These are phyloP conservation scores for Neofusicoccum cordaticola DNA, from an alignment of 2,329 filamentous ascomycete genomes.

Conservation along the genomic window DNA sequence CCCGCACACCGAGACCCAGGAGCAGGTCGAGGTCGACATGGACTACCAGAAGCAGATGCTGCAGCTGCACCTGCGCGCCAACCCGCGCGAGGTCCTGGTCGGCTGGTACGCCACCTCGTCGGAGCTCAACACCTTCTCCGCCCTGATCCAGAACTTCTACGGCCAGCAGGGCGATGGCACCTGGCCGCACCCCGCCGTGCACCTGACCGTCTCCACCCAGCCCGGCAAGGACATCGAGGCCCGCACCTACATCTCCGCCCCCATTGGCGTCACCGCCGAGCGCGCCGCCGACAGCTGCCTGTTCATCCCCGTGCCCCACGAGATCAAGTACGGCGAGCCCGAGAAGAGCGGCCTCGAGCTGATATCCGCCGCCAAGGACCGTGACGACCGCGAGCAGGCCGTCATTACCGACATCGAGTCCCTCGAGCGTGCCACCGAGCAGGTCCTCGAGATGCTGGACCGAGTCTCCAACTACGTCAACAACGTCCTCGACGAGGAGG, in stretches of 20 bases:
- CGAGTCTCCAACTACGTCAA: conserved; percentile 89
- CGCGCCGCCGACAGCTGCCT: conserved; percentile 93
- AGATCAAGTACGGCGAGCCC: conserved; percentile 82
- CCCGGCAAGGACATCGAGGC: conserved; percentile 86
- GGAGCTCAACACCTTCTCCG: conserved; percentile 97
- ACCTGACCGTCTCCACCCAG: conserved; percentile 90
- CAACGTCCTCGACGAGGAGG: conserved; percentile 90
- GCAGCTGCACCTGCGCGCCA: conserved; percentile 86
- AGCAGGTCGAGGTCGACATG: conserved; percentile 99
- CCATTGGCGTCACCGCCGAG: conserved; percentile 92
- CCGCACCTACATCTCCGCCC: conserved; percentile 90
- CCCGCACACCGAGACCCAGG: conserved; percentile 95
- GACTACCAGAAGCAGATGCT: conserved; percentile 99
- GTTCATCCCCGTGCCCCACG: conserved; percentile 95
- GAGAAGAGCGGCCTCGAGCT: conserved; percentile 77
- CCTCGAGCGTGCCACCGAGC: conserved; percentile 79
- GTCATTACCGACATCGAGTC: conserved; percentile 87
- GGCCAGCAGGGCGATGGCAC: conserved; percentile 94
- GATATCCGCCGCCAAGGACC: conserved; percentile 76
- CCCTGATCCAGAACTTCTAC: conserved; percentile 99
- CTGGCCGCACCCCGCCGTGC: conserved; percentile 94
- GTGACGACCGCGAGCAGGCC: conserved; percentile 68
- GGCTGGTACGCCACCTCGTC: conserved; percentile 98
- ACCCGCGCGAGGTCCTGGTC: conserved; percentile 88
- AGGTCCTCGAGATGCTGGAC: conserved; percentile 85